These are phyloP conservation scores for Lepraria neglecta DNA, from an alignment of 495 filamentous ascomycete species.

Conservation along the genomic window DNA sequence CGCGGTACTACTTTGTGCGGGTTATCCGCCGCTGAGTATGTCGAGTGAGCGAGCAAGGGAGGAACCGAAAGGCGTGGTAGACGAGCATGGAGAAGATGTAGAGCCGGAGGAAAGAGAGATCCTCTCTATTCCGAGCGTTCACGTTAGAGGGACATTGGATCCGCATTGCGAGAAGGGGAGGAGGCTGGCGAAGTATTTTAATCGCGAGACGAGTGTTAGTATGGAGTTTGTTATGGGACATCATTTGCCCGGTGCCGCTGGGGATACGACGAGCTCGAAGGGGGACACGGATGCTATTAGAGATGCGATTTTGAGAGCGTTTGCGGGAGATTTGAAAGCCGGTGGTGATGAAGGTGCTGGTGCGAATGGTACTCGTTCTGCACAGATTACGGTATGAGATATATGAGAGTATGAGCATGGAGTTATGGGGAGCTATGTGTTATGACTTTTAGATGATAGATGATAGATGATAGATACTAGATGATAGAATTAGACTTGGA, in stretches of 20 bases:
- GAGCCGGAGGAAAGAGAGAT: slow-evolving; percentile 21
- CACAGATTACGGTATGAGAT: too few species aligned
- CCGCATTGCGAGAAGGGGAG: slow-evolving; percentile 29
- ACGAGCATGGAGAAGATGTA: slow-evolving; percentile 20
- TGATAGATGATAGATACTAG: neutral
- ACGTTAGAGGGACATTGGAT: slow-evolving; percentile 32
- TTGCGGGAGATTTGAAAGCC: neutral
- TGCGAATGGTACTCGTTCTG: too few species aligned
- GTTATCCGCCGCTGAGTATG: slow-evolving; percentile 21
- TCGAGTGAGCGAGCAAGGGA: slow-evolving; percentile 6
- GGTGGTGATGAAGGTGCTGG: neutral
- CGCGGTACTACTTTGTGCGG: slow-evolving; percentile 25
- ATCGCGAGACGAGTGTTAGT: slow-evolving; percentile 19
- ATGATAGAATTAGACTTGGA: neutral
- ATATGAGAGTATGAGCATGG: too few species aligned
- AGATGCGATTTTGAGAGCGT: slow-evolving; percentile 30
- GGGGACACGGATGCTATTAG: slow-evolving; percentile 22
- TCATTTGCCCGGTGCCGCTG: slow-evolving; percentile 28
- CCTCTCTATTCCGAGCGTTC: slow-evolving; percentile 29
- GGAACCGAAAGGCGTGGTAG: slow-evolving; percentile 10
- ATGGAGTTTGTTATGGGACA: slow-evolving; percentile 32
- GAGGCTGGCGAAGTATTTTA: slow-evolving; percentile 28
- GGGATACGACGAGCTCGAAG: slow-evolving; percentile 27
- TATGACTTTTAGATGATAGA: neutral
- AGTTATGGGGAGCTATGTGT: neutral